Conservation (phyloP, 1,139 yeast genomes). For the Lodderomyces oxycetoniae region DNA sequence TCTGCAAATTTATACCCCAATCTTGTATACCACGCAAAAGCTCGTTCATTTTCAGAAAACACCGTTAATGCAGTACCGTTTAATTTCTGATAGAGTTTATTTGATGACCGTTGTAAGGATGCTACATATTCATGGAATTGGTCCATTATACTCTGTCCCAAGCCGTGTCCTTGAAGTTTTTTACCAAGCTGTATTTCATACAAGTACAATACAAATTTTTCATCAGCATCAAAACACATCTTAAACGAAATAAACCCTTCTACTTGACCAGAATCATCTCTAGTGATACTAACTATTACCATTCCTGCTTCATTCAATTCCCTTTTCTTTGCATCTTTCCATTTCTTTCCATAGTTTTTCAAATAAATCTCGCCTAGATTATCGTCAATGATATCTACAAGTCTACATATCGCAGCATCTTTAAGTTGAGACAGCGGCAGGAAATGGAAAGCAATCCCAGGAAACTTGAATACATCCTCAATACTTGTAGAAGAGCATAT, state of each 20-base stretch:
- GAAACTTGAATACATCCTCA: conserved; percentile 3
- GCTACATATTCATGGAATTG: conserved; percentile 25
- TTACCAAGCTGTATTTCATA: conserved; percentile 50
- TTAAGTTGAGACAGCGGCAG: conserved; percentile 5
- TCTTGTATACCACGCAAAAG: conserved; percentile 28
- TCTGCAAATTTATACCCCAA: conserved; percentile 35
- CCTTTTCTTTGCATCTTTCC: conserved; percentile 38
- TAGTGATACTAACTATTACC: conserved; percentile 30
- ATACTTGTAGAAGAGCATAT: conserved; percentile 2
- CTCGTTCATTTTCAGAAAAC: conserved; percentile 42
- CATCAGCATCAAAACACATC: conserved; percentile 30
- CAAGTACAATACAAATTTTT: conserved; percentile 38
- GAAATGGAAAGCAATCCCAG: conserved; percentile 2
- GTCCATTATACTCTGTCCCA: conserved; percentile 34
- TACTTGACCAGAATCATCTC: conserved; percentile 14
- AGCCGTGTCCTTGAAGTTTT: conserved; percentile 22
- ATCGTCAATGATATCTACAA: conserved; percentile 24
- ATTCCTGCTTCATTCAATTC: conserved; percentile 48
- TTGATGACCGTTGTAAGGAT: conserved; percentile 12
- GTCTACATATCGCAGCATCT: conserved; percentile 14
- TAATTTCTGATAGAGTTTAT: conserved; percentile 11
- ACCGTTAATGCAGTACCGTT: conserved; percentile 46
- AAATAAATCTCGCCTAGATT: conserved; percentile 31
- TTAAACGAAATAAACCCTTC: conserved; percentile 43
- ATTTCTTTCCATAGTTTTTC: conserved; percentile 31